Base-by-base conservation (phyloP, 2,329 filamentous ascomycete genomes). In the Diaporthe citrichinensis region DNA sequence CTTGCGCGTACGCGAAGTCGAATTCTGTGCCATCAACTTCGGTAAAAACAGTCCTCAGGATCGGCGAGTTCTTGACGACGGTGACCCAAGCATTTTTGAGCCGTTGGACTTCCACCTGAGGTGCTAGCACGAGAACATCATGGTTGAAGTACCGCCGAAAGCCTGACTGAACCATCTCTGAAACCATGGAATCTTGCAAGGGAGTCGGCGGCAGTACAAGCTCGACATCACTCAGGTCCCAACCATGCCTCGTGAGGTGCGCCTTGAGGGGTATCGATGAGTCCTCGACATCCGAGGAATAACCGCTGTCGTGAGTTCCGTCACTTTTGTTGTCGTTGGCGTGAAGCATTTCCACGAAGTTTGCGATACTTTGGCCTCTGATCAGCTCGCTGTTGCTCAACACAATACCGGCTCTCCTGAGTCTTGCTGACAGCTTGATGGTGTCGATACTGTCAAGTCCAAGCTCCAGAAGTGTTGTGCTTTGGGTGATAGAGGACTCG, bases 401-500 rank as follows among this genome's bases (percentile, higher is more conserved):
- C 0, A 85, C 81, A 28, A 97, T 85, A 0, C 88, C 89, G 6
- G 84, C 83, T 59, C 88, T 90, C 77, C 90, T 93, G 2, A 98
- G 86, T 72, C 92, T 89, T 0, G 95, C 92, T 0, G 94, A 93
- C 0, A 98, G 85, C 79, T 95, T 97, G 82, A 98, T 96, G 2
- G 94, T 90, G 83, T 98, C 96, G 75, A 98, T 97, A 80, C 96
- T 98, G 85, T 98, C 96, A 9, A 98, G 88, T 0, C 96, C 96
- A 44, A 98, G 88, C 79, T 96, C 92, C 53, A 97, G 92, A 15
- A 98, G 90, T 0, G 93, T 93, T 0, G 91, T 91, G 9, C 86
- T 83, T 71, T 90, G 89, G 2, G 84, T 82, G 51, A 98, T 85
- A 0, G 88, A 84, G 2, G 87, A 81, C 4, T 84, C 81, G 0